Percentiles rank a stretch among this genome's conserved stretches.
Conservation (phyloP, 495 filamentous ascomycete species). For the Aspergillus sclerotiicarbonarius region DNA sequence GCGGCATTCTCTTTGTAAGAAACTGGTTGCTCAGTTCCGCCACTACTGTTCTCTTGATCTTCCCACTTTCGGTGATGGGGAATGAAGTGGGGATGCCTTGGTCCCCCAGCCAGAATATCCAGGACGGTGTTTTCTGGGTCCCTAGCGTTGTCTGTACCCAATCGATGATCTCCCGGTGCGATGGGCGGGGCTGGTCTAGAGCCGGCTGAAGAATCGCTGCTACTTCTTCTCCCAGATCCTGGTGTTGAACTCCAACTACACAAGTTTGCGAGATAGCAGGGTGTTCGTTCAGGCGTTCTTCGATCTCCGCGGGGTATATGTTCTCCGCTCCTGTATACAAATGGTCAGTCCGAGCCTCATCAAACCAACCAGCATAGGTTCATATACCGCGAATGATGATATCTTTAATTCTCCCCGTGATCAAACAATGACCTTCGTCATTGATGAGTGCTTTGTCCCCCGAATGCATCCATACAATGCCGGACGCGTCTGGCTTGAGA, state of each 20-base stretch:
- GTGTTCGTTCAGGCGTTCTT: conserved; percentile 22
- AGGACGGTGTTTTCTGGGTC: background rate
- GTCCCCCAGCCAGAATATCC: conserved; percentile 1
- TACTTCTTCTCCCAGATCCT: conserved; percentile 19
- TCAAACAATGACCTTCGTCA: conserved; percentile 19
- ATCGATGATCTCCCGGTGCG: background rate
- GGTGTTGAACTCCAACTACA: conserved; percentile 23
- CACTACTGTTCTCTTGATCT: background rate
- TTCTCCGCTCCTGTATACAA: conserved; percentile 24
- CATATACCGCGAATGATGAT: conserved; percentile 57
- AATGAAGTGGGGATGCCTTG: background rate
- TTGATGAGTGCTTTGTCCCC: conserved; percentile 27
- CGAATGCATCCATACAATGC: conserved; percentile 25
- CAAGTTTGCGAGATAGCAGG: conserved; percentile 19
- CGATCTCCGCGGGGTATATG: conserved; percentile 28
- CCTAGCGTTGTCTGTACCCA: background rate
- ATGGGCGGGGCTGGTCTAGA: background rate
- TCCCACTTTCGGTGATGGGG: conserved; percentile 5
- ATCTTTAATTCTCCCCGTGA: conserved; percentile 62
- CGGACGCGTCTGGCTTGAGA: conserved; percentile 9
- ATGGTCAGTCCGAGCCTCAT: background rate
- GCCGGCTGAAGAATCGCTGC: background rate
- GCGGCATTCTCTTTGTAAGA: too few species aligned
- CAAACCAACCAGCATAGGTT: background rate
- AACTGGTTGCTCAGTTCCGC: too few species aligned